Base-by-base conservation (phyloP, 139 green algal species). In the Tetradesmus obliquus region DNA sequence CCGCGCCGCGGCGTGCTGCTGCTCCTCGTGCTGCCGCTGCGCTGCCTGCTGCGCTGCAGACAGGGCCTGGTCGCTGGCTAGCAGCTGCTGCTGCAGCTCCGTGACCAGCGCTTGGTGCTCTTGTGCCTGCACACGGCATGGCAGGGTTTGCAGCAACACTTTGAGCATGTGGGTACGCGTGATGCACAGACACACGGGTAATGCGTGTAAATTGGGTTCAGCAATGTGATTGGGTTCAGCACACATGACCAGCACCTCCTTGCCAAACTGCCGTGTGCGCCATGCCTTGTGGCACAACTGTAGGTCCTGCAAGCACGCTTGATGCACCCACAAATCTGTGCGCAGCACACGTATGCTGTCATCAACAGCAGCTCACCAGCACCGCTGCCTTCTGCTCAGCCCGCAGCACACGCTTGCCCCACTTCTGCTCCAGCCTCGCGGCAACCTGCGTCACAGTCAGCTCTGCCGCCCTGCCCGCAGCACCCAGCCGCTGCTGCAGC, bases 401-500 rank as follows among this genome's bases (percentile, higher is more conserved):
- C 45, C 57, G 12, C 84, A 88, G 57, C 57, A 79, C 20, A 9
- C 51, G 71, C 84, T 88, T 88, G 15, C 53, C 84, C 51, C 4
- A 32, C 72, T 72, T 69, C 19, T 81, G 69, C 72, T 84, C 6
- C 10, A 74, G 6, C 55, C 32, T 12, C 55, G n/a, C 22, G 6
- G 57, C 53, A 3, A 71, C 53, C 72, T 84, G 69, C 87, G 57
- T 8, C 87, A 85, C 12, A 20, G 22, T 66, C 20, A 55, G 54
- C 54, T 82, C 84, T 55, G 84, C 84, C 15, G 84, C 84, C 57
- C 72, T 32, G 13, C 57, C 5, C 8, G 32, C 17, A 13, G 55
- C 82, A 22, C 32, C 82, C 82, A 87, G 19, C 82, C 62, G 86
- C 86, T 83, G 86, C 51, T 83, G 71, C 66, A 83, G 86, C 66